Evolutionary conservation across 768 basidiomycete genomes (phyloP).

Genomic region (Lactarius deliciosus): DNA sequence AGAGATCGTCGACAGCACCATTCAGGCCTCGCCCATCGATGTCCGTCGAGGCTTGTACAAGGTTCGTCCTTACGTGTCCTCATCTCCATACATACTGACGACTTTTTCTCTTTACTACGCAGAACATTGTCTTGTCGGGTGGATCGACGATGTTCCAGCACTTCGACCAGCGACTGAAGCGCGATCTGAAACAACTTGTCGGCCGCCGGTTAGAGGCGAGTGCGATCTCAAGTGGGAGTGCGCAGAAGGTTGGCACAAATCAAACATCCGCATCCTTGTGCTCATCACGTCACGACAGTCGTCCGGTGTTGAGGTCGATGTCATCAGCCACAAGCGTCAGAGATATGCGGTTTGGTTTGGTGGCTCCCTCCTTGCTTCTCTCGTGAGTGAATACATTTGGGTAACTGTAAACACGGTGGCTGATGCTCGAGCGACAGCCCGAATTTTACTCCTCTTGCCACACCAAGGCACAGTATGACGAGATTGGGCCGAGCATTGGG

Average conservation of each 20-base stretch:
- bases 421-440: slow-evolving; percentile 49
- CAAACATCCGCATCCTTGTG: not conserved
- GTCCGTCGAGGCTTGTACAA: slow-evolving; percentile 96
- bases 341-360: slow-evolving; percentile 98
- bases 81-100: not conserved
- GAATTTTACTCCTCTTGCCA: slow-evolving; percentile 95
- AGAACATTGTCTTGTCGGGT: slow-evolving; percentile 97
- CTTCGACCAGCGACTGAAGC: slow-evolving; percentile 95
- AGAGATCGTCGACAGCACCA: slow-evolving; percentile 93
- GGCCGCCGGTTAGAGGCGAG: slow-evolving; percentile 85
- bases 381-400: slow-evolving; percentile 52
- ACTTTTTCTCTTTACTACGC: not conserved
- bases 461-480: slow-evolving; percentile 92
- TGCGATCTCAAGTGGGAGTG: slow-evolving; percentile 69
- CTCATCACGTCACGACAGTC: slow-evolving; percentile 51
- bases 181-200: slow-evolving; percentile 92
- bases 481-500: slow-evolving; percentile 89
- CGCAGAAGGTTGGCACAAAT: slow-evolving; percentile 58
- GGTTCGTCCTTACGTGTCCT: slow-evolving; percentile 42
- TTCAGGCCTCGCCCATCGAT: slow-evolving; percentile 95
- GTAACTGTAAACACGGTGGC: not conserved
- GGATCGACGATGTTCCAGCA: slow-evolving; percentile 99
- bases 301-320: slow-evolving; percentile 95
- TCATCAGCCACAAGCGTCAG: slow-evolving; percentile 97
- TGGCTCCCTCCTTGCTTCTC: slow-evolving; percentile 88